Percentiles rank a stretch among this genome's conserved stretches.
These are phyloP conservation scores for Cryptococcus jaspeensis DNA, from an alignment of 1,284 basidiomycete species.

Conservation along the genomic window DNA sequence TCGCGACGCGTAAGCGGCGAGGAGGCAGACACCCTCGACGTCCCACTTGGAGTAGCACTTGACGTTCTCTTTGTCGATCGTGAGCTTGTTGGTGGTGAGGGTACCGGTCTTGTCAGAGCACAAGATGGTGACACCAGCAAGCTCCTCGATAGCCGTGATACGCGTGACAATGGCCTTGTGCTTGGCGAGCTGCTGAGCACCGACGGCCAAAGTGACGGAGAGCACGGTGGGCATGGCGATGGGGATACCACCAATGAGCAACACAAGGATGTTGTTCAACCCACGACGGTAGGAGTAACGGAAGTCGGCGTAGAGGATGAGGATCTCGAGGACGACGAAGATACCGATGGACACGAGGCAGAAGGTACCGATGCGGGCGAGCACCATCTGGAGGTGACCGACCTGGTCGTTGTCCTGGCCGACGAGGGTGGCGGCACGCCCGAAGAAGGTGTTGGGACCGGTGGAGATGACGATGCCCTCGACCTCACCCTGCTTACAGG, in stretches of 20 bases:
- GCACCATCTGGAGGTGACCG: conserved; percentile 96
- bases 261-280: conserved; percentile 93
- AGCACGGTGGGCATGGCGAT: conserved; percentile 98
- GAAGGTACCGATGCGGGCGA: conserved; percentile 93
- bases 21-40: conserved; percentile 84
- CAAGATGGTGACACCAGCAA: conserved; percentile 94
- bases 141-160: conserved; percentile 96
- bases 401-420: conserved; percentile 94
- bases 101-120: conserved; percentile 98
- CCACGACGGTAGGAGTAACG: conserved; percentile 85
- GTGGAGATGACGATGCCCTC: conserved; percentile 96
- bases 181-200: conserved; percentile 95
- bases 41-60: conserved; percentile 87
- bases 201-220: conserved; percentile 94
- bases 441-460: conserved; percentile 93
- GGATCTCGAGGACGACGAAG: conserved; percentile 86
- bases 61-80: conserved; percentile 90
- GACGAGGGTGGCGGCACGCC: conserved; percentile 90
- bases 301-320: conserved; percentile 85
- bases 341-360: conserved; percentile 90
- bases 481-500: conserved; percentile 95
- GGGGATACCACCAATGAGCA: conserved; percentile 97
- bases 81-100: conserved; percentile 97
- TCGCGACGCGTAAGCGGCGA: conserved; percentile 92
- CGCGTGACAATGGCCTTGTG: conserved; percentile 98